Evolutionary conservation across 257 asterid species (phyloP).

Genomic region (Nicotiana tabacum): DNA sequence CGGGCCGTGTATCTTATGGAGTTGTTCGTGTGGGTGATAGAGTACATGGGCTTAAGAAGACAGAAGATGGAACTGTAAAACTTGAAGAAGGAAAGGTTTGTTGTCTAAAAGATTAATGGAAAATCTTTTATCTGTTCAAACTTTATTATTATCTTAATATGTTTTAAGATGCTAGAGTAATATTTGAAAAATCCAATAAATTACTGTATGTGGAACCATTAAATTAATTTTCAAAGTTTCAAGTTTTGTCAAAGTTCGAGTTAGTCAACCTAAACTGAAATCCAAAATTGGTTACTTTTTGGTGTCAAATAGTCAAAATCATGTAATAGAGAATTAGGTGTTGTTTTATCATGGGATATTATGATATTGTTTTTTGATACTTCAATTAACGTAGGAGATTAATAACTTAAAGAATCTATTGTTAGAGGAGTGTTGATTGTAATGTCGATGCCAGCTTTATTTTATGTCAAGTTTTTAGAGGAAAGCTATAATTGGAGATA

Average conservation of each 20-base stretch:
- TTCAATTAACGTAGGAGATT: background rate
- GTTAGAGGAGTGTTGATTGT: background rate
- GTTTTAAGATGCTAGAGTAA: background rate
- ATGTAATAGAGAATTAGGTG: background rate
- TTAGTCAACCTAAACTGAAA: background rate
- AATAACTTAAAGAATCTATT: background rate
- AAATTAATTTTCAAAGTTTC: background rate
- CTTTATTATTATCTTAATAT: background rate
- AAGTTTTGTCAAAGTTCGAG: background rate
- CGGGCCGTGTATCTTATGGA: slow-evolving; percentile 91
- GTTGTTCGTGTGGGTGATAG: slow-evolving; percentile 78
- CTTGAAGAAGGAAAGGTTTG: slow-evolving; percentile 97
- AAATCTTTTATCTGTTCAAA: background rate
- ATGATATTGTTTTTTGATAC: background rate
- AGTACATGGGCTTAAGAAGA: slow-evolving; percentile 75
- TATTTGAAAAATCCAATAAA: background rate
- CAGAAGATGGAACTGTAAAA: slow-evolving; percentile 72
- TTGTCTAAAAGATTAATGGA: background rate
- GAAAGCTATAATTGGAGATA: background rate
- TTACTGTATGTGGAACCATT: background rate
- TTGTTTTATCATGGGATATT: background rate
- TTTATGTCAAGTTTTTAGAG: background rate
- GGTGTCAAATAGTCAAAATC: background rate
- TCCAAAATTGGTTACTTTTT: background rate
- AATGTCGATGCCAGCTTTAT: background rate